Conservation (phyloP, 352 stramenopile genomes). For the Globisporangium cederbergense region DNA sequence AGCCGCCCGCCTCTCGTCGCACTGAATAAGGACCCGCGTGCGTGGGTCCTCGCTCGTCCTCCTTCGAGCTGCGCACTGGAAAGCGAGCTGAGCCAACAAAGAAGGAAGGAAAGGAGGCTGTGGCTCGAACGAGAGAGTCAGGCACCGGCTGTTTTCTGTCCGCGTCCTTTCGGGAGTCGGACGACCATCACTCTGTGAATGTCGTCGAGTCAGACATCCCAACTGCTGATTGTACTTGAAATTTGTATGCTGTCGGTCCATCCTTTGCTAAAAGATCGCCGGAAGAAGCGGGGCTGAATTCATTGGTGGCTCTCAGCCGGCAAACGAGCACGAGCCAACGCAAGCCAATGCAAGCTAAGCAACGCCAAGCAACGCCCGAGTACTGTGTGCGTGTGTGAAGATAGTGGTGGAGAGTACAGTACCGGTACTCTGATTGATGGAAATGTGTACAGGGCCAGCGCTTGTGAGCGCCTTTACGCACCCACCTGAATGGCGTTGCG, state of each 20-base stretch:
- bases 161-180: conserved; percentile 2
- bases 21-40: too few relatives aligned
- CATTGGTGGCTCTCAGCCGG: too few relatives aligned
- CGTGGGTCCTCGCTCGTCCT: not conserved
- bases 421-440: not conserved
- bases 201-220: not conserved
- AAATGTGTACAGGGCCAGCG: too few relatives aligned
- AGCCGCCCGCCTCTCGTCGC: not conserved
- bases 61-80: not conserved
- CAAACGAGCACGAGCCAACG: not conserved
- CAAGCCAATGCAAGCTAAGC: not conserved
- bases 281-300: too few relatives aligned
- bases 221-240: not conserved
- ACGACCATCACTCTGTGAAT: not conserved
- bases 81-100: not conserved
- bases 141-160: not conserved
- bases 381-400: not conserved
- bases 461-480: not conserved
- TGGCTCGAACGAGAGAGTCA: conserved; percentile 3
- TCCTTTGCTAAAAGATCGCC: not conserved
- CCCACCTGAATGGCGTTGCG: not conserved
- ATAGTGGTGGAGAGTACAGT: not conserved
- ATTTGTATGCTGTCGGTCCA: not conserved
- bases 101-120: not conserved
- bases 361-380: not conserved